Percentiles rank a stretch among this genome's conserved stretches.
phyloP scores from a whole-genome alignment of 148 eudicot genomes.

The Diospyros kaki region DNA sequence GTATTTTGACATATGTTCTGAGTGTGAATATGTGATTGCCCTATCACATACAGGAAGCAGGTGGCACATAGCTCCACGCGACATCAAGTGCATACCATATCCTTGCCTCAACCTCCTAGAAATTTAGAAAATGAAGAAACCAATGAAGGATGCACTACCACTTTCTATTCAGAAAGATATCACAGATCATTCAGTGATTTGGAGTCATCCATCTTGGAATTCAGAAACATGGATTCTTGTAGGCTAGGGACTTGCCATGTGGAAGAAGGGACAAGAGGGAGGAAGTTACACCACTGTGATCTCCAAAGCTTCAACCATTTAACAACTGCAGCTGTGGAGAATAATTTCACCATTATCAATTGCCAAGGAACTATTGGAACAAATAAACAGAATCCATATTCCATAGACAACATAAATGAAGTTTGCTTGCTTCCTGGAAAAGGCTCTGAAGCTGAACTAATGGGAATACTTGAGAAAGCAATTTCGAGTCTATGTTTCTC shows the following conservation, averaged over 20 bases:
- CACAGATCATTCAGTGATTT: slow-evolving; percentile 20
- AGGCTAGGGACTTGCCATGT: slow-evolving; percentile 8
- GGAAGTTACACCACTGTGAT: slow-evolving; percentile 5
- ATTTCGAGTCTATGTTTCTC: slow-evolving; percentile 49
- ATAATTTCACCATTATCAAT: slow-evolving; percentile 1
- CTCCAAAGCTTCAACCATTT: not conserved
- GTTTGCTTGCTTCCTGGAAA: slow-evolving; percentile 12
- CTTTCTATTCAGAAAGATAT: slow-evolving; percentile 16
- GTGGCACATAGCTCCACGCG: slow-evolving; percentile 12
- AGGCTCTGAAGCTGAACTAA: slow-evolving; percentile 23
- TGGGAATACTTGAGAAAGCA: slow-evolving; percentile 31
- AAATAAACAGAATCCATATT: slow-evolving; percentile 11
- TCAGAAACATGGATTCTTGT: slow-evolving; percentile 2
- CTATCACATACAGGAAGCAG: slow-evolving; percentile 25
- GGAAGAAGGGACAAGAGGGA: slow-evolving; percentile 6
- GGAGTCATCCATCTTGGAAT: slow-evolving; percentile 16
- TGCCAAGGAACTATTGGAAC: slow-evolving; percentile 3
- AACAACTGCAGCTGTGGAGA: not conserved
- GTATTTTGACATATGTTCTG: not conserved
- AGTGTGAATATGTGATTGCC: not conserved
- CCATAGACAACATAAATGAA: slow-evolving; percentile 9
- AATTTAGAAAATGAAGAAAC: slow-evolving; percentile 11
- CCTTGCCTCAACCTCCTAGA: slow-evolving; percentile 7
- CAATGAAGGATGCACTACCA: slow-evolving; percentile 4
- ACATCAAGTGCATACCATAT: slow-evolving; percentile 9